phyloP scores from a whole-genome alignment of 2,329 filamentous ascomycete species.

The Myriosclerotinia curreyana region DNA sequence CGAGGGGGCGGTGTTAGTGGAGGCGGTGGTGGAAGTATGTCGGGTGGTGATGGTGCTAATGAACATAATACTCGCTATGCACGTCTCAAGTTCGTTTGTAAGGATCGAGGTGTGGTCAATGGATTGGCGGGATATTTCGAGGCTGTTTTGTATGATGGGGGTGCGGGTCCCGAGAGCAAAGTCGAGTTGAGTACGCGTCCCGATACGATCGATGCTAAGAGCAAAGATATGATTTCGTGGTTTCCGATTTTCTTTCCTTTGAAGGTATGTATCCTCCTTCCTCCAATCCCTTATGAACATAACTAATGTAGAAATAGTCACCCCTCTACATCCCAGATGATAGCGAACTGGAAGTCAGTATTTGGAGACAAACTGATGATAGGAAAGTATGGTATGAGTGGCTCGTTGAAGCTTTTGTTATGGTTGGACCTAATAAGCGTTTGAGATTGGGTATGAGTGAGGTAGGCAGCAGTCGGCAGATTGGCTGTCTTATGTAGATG shows the following conservation, averaged over 20 bases:
- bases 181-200: constrained; percentile 92
- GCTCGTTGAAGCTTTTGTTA: constrained; percentile 81
- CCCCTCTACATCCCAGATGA: constrained; percentile 83
- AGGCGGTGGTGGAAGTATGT: constrained; percentile 69
- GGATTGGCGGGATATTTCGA: constrained; percentile 95
- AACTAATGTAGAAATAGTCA: constrained; percentile 51
- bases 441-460: constrained; percentile 66
- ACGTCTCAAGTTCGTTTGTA: constrained; percentile 73
- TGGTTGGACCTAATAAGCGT: constrained; percentile 56
- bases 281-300: background rate
- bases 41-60: constrained; percentile 76
- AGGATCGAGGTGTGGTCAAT: constrained; percentile 78
- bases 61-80: constrained; percentile 86
- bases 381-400: constrained; percentile 98
- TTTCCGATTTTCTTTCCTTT: constrained; percentile 98
- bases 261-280: constrained; percentile 61
- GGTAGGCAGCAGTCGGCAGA: constrained; percentile 65
- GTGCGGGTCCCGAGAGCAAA: constrained; percentile 47
- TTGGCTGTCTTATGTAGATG: constrained; percentile 66
- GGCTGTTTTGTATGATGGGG: constrained; percentile 76
- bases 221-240: constrained; percentile 98
- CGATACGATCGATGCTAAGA: constrained; percentile 86
- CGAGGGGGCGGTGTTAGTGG: constrained; percentile 62
- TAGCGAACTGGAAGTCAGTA: constrained; percentile 82
- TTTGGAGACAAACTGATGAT: constrained; percentile 96